Evolutionary conservation across 768 basidiomycete genomes (phyloP).

Genomic region (Boletellus sp.): DNA sequence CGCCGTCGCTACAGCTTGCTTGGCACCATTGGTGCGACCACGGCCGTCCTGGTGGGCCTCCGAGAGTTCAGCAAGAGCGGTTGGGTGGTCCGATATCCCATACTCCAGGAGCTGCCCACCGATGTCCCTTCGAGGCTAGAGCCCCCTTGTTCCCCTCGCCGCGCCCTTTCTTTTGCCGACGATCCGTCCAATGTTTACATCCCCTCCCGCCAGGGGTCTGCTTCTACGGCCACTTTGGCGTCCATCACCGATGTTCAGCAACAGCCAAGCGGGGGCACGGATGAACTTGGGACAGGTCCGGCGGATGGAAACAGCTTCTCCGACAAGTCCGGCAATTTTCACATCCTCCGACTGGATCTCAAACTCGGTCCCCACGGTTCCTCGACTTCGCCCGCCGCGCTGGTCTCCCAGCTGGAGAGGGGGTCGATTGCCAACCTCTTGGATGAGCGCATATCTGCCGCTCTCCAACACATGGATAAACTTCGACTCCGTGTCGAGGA

Average conservation of each 20-base stretch:
- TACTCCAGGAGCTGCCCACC: conserved; percentile 48
- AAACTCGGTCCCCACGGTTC: conserved; percentile 78
- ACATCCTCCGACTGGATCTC: conserved; percentile 88
- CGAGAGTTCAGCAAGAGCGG: conserved; percentile 78
- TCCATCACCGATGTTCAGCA: conserved; percentile 48
- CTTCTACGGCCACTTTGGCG: conserved; percentile 58
- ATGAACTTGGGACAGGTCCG: conserved; percentile 21
- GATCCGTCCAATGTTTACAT: conserved; percentile 62
- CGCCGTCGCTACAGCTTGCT: conserved; percentile 42
- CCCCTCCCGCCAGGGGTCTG: conserved; percentile 44
- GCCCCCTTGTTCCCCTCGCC: conserved; percentile 46
- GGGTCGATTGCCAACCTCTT: conserved; percentile 88
- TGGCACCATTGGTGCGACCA: conserved; percentile 71
- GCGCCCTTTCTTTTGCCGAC: conserved; percentile 82
- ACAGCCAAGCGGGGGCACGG: conserved; percentile 4
- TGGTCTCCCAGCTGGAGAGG: conserved; percentile 92
- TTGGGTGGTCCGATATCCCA: conserved; percentile 90
- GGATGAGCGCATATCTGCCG: conserved; percentile 74
- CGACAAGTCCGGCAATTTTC: conserved; percentile 59
- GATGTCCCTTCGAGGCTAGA: conserved; percentile 26
- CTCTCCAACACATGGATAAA: conserved; percentile 76
- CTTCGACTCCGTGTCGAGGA: conserved; percentile 86
- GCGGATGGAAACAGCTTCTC: conserved; percentile 38
- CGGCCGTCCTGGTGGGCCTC: conserved; percentile 63
- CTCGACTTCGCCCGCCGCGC: conserved; percentile 55